Conservation (phyloP, 306 rosid genomes). For the Psophocarpus tetragonolobus region DNA sequence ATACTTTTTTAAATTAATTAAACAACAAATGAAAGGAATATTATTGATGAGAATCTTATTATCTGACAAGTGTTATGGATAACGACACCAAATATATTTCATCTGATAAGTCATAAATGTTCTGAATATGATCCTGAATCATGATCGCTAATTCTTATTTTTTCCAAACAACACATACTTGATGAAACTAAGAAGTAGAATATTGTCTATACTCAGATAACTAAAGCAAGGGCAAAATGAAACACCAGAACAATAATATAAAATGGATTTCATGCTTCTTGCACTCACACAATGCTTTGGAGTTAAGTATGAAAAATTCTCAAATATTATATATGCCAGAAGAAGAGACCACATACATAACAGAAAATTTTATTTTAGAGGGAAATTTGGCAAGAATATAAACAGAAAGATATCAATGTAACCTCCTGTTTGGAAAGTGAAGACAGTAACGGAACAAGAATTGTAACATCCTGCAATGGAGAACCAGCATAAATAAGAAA, state of each 20-base stretch:
- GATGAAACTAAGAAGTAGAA: neutral
- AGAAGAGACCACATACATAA: neutral
- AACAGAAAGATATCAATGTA: conserved; percentile 24
- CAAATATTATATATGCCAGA: conserved; percentile 6
- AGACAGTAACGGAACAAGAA: conserved; percentile 90
- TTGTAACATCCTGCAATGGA: conserved; percentile 86
- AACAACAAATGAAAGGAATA: neutral
- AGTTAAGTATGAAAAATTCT: neutral
- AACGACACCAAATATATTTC: neutral
- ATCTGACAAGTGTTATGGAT: conserved; percentile 4
- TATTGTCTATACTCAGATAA: neutral
- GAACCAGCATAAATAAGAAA: conserved; percentile 38
- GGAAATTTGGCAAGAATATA: neutral
- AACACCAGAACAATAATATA: neutral
- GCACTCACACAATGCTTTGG: neutral
- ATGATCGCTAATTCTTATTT: neutral
- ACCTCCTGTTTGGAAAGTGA: conserved; percentile 94
- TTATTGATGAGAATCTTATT: neutral
- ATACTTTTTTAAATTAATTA: conserved; percentile 29
- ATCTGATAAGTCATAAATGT: neutral
- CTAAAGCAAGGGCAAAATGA: neutral
- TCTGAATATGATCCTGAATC: conserved; percentile 5
- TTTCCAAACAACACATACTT: neutral
- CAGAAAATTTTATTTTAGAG: neutral
- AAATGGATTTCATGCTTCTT: conserved; percentile 6